Evolutionary conservation across 345 rosid species (phyloP), one percentile per base, ranked within the genome.

Genomic region (Cochlearia excelsa): DNA sequence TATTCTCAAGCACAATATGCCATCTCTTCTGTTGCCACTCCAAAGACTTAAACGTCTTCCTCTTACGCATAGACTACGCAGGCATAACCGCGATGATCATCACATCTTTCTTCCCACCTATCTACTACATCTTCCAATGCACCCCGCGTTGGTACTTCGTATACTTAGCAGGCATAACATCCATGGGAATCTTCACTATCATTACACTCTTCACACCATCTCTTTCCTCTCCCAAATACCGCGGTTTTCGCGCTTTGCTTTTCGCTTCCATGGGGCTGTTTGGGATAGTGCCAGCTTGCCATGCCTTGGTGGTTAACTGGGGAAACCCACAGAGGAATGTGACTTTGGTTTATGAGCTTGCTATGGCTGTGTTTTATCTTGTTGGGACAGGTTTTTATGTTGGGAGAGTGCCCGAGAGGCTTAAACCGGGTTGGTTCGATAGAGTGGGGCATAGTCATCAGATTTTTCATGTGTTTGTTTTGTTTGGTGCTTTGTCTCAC

Each of bases 1-100:
- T 91, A 61, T 77, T 88, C 27, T 85, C 90, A 1, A 87, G 96
- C 72, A 85, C 80, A 73, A 59, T 84, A 39, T 91, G 98, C 69
- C 96, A 91, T 59, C 88, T 91, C 59, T 87, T 91, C 46, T 84
- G 81, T 1, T 88, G 98, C 72, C 98, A 91, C 45, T 91, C 96
- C 2, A 80, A 37, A 65, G 77, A 66, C 7, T 69, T 85, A 0
- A 88, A 71, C 81, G 54, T 84, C 66, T 38, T 68, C 9, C 71
- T 91, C 46, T 71, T 88, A 16, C 78, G 92, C 6, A 70, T 91
- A 3, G 98, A 91, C 75, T 91, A 82, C 23, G 51, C 77, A 0
- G 96, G 98, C 0, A 91, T 91, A 67, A 60, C 90, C 1, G 70
- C 72, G 58, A 88, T 88, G 98, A 91, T 91, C 74, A 88, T 91